Evolutionary conservation across 108 stramenopile genomes (phyloP).

Genomic region (Hondaea fermentalgiana): DNA sequence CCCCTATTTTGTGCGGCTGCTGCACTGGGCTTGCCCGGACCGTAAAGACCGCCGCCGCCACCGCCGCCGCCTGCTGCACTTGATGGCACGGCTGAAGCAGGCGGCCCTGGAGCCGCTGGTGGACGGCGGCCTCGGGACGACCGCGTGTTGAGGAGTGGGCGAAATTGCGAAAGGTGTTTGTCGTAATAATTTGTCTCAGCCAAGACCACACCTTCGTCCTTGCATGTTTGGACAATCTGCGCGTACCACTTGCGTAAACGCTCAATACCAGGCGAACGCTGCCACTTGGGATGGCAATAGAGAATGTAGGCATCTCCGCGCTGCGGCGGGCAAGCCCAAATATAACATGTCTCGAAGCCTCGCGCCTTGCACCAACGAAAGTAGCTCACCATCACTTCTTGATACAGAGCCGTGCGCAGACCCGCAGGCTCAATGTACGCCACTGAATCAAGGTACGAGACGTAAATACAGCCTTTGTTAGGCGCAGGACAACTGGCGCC

Average conservation of each 20-base stretch:
- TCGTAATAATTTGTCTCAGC: conserved; percentile 63
- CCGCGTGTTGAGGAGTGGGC: neutral
- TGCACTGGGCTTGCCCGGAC: neutral
- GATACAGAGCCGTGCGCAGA: conserved; percentile 74
- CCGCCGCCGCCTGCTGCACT: no score
- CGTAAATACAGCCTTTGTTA: conserved; percentile 83
- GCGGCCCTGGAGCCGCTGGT: neutral
- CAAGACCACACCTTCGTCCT: conserved; percentile 62
- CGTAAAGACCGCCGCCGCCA: no score
- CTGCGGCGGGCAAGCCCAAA: conserved; percentile 91
- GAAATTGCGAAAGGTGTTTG: conserved; percentile 47
- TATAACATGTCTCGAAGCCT: conserved; percentile 90
- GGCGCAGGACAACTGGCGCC: conserved; percentile 80
- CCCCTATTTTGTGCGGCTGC: neutral
- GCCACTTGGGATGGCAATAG: conserved; percentile 65
- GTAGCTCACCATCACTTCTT: conserved; percentile 74
- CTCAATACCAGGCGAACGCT: conserved; percentile 70
- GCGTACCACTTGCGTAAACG: conserved; percentile 79
- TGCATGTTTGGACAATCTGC: conserved; percentile 68
- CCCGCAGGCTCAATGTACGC: conserved; percentile 70
- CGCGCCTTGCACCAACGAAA: conserved; percentile 77
- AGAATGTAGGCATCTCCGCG: conserved; percentile 93
- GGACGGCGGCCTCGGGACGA: conserved; percentile 30
- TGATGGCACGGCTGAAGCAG: neutral
- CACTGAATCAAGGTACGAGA: conserved; percentile 88